Base-by-base conservation (phyloP, 202 grass and related monocot species). In the Thinopyrum obtusiflorum region DNA sequence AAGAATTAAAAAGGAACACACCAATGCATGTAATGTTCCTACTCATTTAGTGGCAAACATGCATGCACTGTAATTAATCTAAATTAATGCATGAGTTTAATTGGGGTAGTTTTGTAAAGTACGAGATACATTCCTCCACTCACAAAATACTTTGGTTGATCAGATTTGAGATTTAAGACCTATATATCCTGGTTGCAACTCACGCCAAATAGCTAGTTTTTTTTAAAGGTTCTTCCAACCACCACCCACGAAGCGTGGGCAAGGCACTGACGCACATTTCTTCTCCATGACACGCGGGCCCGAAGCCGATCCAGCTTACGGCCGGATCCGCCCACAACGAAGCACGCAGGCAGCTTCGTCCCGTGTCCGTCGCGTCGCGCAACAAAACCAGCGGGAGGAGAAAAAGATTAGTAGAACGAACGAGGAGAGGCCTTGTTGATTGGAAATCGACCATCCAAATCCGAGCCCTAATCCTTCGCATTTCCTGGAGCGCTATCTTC, bases 321-420 rank as follows among this genome's bases (percentile, higher is more conserved):
- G 87, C 39, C 36, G 10, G 71, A 65, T 20, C 17, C 23, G 21
- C 69, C 69, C 69, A 73, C 12, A 11, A 0, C 53, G 88, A 90
- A 90, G 84, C 80, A 79, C 79, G 65, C 73, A 83, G 65, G 80
- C 84, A 79, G 84, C 73, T 90, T 86, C 88, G 79, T 73, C 55
- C 55, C 53, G 69, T 68, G 27, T 17, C 76, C 26, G 68, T 31
- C 75, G 66, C 84, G n/a, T 80, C 86, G 65, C 26, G 68, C 82
- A 76, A 67, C 26, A 46, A 66, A 47, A 78, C 65, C 37, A 66
- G 35, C 13, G 61, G 37, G 20, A 21, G 17, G 21, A 49, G 39
- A n/a, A 20, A 32, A 57, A 13, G 18, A 79, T 40, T 62, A 17
- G 32, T 42, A 26, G 44, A 80, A 80, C 61, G 36, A 65, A 21